Percentiles rank a stretch among this genome's conserved stretches.
Conservation (phyloP, 2,329 filamentous ascomycete genomes). For the Cladophialophora chaetospira region DNA sequence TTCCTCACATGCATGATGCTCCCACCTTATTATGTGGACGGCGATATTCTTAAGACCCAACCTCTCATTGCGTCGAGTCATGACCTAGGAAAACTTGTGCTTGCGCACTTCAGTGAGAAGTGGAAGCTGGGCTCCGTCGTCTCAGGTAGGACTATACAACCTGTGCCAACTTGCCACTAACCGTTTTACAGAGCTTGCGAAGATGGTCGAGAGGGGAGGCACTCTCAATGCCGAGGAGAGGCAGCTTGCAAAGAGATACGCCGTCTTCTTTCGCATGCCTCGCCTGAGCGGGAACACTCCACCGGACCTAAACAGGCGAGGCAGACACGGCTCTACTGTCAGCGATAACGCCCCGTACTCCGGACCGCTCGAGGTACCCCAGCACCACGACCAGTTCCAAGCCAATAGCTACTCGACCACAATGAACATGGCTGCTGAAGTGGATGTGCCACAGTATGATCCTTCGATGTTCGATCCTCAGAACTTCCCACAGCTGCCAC, state of each 20-base stretch:
- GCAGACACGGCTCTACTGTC: neutral
- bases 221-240: conserved; percentile 16
- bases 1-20: conserved; percentile 28
- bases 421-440: conserved; percentile 1
- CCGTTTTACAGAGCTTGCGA: conserved; percentile 17
- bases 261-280: conserved; percentile 25
- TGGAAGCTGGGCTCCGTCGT: conserved; percentile 25
- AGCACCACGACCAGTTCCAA: conserved; percentile 14
- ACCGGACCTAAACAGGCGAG: conserved; percentile 1
- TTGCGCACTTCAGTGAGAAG: conserved; percentile 21
- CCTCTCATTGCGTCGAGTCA: conserved; percentile 21
- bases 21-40: conserved; percentile 18
- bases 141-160: conserved; percentile 11
- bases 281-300: conserved; percentile 18
- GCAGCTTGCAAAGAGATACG: conserved; percentile 24
- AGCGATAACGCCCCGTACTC: conserved; percentile 9
- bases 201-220: conserved; percentile 21
- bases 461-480: conserved; percentile 19
- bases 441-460: conserved; percentile 6
- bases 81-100: conserved; percentile 22
- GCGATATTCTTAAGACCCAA: conserved; percentile 18
- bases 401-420: conserved; percentile 10
- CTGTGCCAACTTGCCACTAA: neutral
- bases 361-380: conserved; percentile 2
- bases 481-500: conserved; percentile 12